Base-by-base conservation (phyloP, 768 basidiomycete genomes). In the Boletus eberwhitei region DNA sequence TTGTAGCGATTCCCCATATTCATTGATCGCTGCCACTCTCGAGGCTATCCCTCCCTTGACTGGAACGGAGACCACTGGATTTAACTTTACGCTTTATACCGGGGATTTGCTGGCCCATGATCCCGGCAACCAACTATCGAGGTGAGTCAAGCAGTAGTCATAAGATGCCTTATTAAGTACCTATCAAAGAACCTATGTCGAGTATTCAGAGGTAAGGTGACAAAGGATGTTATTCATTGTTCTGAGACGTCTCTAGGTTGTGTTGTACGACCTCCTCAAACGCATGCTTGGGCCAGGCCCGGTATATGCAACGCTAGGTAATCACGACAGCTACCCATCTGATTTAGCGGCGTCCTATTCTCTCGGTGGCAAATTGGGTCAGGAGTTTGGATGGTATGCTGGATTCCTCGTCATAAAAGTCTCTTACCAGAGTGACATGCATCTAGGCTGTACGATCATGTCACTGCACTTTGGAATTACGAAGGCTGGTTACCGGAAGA, bases 31-130 rank as follows among this genome's bases (percentile, higher is more conserved):
- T 42, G 74, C 88, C 14, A 83, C 79, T 1, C 72, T 90, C 22
- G 68, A 87, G 62, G 79, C 86, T 4, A 87, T 91, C 53, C 88
- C 88, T 21, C 75, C 75, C 3, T 71, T 91, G 26, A 76, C 87
- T 22, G 83, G 77, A 8, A 87, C 88, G 9, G 64, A 80, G 61
- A 69, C 76, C 1, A 79, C 75, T 14, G 85, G 84, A 3, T 87
- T 90, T 63, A 76, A 77, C 24, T 89, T 82, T 65, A 79, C 80
- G 0, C 44, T 91, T 17, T 90, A 78, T 62, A 91, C 88, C 0
- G 88, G 88, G 22, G 88, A 91, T 64, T 67, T 91, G 39, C 79
- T 88, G 37, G 81, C 85, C 7, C 88, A 91, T 65, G 89, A 90
- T 67, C 71, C 79, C 13, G 79, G 82, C 38, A 82, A 81, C 51